Base-by-base conservation (phyloP, 1,139 yeast genomes). In the Suhomyces chickasaworum region DNA sequence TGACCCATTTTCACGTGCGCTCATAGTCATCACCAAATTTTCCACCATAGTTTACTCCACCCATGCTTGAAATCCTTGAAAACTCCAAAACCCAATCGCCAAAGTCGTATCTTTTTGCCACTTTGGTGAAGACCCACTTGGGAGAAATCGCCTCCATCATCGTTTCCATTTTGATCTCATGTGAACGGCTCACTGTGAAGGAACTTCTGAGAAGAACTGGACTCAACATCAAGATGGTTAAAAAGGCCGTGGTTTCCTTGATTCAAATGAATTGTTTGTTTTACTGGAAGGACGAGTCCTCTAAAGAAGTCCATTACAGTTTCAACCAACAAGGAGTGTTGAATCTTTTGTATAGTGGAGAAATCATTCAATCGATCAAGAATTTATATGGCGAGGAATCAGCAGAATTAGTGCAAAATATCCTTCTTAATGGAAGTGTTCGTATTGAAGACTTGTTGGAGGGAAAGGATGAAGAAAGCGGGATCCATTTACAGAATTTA, bases 351-450 rank as follows among this genome's bases (percentile, higher is more conserved):
- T 88, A 89, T 65, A 76, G 91, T 31, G 97, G 96, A 27, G 88
- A 88, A 44, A 83, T 90, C 50, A 73, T 89, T 32, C 67, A 78
- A 37, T 74, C 75, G 45, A 77, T 86, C 35, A 74, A 75, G 46
- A 47, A 53, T 8, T 44, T 50, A 12, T 69, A 70, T 47, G 78
- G 75, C n/a, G 75, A 74, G 22, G 71, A 70, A 12, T 70, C 79
- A 23, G 87, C 91, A 0, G 84, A 84, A 51, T 79, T 89, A 32
- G 73, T 88, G n/a, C 90, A 87, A 57, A 89, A 86, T 57, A 71
- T 90, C 41, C 56, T 71, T 75, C 57, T 77, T 73, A 42, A 74
- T 74, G 69, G 98, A 80, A 86, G 85, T 55, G 64, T 90, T 46
- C 76, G 83, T 15, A 69, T 83, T 2, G 66, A 70, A 2, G 91